Evolutionary conservation across 805 yeast genomes (phyloP), one percentile per base, ranked within the genome.

Genomic region (Wickerhamomyces kurtzmanii): DNA sequence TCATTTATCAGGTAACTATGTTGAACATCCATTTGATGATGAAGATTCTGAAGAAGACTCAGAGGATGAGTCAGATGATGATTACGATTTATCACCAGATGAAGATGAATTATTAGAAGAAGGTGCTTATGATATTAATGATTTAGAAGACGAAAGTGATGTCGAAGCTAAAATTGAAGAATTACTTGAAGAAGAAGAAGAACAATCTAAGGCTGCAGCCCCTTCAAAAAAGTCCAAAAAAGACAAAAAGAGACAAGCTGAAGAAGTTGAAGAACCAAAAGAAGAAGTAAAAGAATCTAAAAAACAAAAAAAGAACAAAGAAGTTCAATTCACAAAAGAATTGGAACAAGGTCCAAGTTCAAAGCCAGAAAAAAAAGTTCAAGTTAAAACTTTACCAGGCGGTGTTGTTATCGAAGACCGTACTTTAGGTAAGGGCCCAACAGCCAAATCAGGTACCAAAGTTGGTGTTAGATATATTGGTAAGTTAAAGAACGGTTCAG

Each of bases 401-500:
- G 97, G 96, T 53, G 85, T 91, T 45, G 64, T 81, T 36, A 65
- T 86, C 50, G 98, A 91, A 69, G 98, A 91, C 67, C 80, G 94
- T 60, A 75, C 79, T 37, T 57, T 68, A 34, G 98, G 98, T 50
- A 71, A 74, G 34, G 99, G 98, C 37, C 75, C 84, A 46, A 65
- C 67, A 39, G 94, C 94, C 53, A 87, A 86, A 68, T 65, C 70
- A 46, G 94, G 95, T 36, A 71, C 82, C 64, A 84, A 72, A 56
- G 94, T 91, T 41, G 93, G 95, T 55, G 87, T 91, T 61, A 77
- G 98, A 68, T 91, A 91, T 74, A 82, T 91, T 45, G 98, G 98
- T 55, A 93, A 91, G 68, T 76, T 91, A 58, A 80, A 82, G 66
- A 86, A 87, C 65, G 98, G 97, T 46, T 84, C 84, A 57, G 86